Percentiles rank a stretch among this genome's conserved stretches.
Conservation (phyloP, 2,329 filamentous ascomycete genomes). For the Trichothecium roseum region DNA sequence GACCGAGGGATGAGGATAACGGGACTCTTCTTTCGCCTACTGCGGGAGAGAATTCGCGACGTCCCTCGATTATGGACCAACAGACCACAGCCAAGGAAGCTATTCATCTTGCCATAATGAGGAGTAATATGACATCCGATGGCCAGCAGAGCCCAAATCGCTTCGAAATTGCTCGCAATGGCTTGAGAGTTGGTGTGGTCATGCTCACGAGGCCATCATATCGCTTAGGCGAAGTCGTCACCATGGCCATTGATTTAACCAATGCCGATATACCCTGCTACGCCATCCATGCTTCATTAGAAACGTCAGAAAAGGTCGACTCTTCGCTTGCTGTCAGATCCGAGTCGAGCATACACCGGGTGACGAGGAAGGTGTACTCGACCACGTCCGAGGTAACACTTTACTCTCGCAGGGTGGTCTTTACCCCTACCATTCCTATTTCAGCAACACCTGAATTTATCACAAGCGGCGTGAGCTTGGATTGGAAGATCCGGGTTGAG, state of each 20-base stretch:
- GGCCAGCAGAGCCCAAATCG: slow-evolving; percentile 78
- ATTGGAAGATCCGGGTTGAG: slow-evolving; percentile 84
- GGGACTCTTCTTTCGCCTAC: slow-evolving; percentile 64
- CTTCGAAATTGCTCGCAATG: slow-evolving; percentile 89
- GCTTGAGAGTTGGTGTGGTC: slow-evolving; percentile 82
- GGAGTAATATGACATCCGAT: slow-evolving; percentile 59
- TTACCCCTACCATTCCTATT: slow-evolving; percentile 73
- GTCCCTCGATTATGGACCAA: slow-evolving; percentile 44
- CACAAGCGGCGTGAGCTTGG: slow-evolving; percentile 76
- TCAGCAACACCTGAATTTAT: slow-evolving; percentile 83
- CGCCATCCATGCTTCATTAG: slow-evolving; percentile 71
- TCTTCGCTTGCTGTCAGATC: slow-evolving; percentile 73
- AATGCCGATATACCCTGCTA: slow-evolving; percentile 73
- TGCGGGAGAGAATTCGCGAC: slow-evolving; percentile 43
- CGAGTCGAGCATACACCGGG: slow-evolving; percentile 74
- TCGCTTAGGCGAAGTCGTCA: slow-evolving; percentile 78
- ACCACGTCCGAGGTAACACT: slow-evolving; percentile 73
- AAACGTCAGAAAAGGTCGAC: slow-evolving; percentile 78
- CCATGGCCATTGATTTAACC: slow-evolving; percentile 74
- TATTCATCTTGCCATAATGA: slow-evolving; percentile 83
- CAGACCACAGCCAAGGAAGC: slow-evolving; percentile 64
- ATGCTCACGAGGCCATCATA: slow-evolving; percentile 83
- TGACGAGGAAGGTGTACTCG: slow-evolving; percentile 73
- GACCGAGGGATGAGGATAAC: slow-evolving; percentile 41
- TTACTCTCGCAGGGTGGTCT: slow-evolving; percentile 68